A percentile compares a stretch with the other conserved stretches of the same genome.
Evolutionary conservation across 352 stramenopile genomes (phyloP).

Genomic region (Aphanomyces euteiches): DNA sequence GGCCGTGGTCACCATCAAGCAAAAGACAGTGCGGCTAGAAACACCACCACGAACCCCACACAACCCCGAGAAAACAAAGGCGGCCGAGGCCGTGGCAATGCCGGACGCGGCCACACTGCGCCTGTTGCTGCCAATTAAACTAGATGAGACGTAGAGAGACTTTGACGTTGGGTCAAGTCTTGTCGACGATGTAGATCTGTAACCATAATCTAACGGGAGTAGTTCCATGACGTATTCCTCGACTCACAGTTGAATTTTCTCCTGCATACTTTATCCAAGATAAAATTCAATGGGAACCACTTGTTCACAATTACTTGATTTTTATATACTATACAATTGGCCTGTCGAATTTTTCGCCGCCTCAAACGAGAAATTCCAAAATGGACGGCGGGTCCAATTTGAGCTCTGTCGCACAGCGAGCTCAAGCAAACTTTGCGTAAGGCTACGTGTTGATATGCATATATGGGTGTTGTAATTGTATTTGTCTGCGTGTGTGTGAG

Average conservation of each 20-base stretch:
- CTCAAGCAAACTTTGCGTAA: slow-evolving; percentile 29
- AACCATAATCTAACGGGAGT: slow-evolving; percentile 23
- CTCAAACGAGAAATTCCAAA: slow-evolving; percentile 27
- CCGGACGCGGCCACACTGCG: slow-evolving; percentile 47
- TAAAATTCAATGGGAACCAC: neutral
- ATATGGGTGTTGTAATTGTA: neutral
- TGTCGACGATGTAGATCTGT: slow-evolving; percentile 3
- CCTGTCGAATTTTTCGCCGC: neutral
- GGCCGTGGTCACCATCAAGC: slow-evolving; percentile 32
- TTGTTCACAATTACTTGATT: neutral
- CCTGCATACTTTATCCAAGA: slow-evolving; percentile 3
- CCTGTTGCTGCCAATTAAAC: slow-evolving; percentile 10
- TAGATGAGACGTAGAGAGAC: slow-evolving; percentile 22
- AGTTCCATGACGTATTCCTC: neutral
- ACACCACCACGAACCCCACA: slow-evolving; percentile 38
- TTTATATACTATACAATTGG: slow-evolving; percentile 12
- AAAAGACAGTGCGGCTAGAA: slow-evolving; percentile 13
- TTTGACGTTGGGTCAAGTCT: slow-evolving; percentile 1
- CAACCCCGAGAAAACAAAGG: slow-evolving; percentile 10
- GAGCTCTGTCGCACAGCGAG: slow-evolving; percentile 23
- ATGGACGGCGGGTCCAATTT: slow-evolving; percentile 31
- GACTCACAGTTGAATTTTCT: too few species aligned
- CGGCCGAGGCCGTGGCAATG: slow-evolving; percentile 41
- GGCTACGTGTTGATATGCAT: slow-evolving; percentile 18
- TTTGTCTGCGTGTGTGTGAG: neutral